These are phyloP conservation scores for Aspergillus fumigatus DNA, from an alignment of 2,329 filamentous ascomycete species.

Conservation along the genomic window DNA sequence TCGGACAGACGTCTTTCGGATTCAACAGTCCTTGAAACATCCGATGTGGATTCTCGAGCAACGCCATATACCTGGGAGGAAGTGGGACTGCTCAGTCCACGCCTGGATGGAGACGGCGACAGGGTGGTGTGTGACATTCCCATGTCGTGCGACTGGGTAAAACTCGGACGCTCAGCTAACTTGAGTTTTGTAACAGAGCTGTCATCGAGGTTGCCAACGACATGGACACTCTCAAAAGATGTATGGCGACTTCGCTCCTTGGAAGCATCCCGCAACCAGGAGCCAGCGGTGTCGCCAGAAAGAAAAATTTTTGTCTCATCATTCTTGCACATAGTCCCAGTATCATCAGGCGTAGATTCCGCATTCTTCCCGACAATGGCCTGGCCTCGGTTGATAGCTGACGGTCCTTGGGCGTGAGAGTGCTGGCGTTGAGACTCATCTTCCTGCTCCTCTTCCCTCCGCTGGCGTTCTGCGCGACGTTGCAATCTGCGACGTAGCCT, in stretches of 20 bases:
- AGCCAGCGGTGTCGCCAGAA: constrained; percentile 14
- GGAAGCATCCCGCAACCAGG: constrained; percentile 33
- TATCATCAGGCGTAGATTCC: constrained; percentile 7
- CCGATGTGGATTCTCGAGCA: constrained; percentile 47
- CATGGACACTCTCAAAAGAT: constrained; percentile 28
- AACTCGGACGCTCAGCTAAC: constrained; percentile 25
- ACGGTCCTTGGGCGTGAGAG: constrained; percentile 3
- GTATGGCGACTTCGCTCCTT: constrained; percentile 22
- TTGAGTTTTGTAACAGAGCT: constrained; percentile 28
- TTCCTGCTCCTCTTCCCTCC: constrained; percentile 50
- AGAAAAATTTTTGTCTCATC: constrained; percentile 6
- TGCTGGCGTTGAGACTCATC: constrained; percentile 5
- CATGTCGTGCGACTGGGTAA: constrained; percentile 32
- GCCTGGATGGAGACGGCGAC: constrained; percentile 38
- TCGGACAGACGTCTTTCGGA: constrained; percentile 54
- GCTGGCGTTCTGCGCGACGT: constrained; percentile 50
- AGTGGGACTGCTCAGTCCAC: constrained; percentile 46
- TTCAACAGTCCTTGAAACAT: constrained; percentile 51
- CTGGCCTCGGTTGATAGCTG: constrained; percentile 5
- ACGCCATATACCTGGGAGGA: constrained; percentile 52
- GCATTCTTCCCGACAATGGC: constrained; percentile 4
- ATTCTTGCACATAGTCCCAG: constrained; percentile 3
- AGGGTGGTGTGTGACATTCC: constrained; percentile 30
- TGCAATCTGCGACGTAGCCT: constrained; percentile 48
- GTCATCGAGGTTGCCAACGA: constrained; percentile 33